Conservation (phyloP, 2,329 filamentous ascomycete genomes). For the Ceratocystis huliohia region DNA sequence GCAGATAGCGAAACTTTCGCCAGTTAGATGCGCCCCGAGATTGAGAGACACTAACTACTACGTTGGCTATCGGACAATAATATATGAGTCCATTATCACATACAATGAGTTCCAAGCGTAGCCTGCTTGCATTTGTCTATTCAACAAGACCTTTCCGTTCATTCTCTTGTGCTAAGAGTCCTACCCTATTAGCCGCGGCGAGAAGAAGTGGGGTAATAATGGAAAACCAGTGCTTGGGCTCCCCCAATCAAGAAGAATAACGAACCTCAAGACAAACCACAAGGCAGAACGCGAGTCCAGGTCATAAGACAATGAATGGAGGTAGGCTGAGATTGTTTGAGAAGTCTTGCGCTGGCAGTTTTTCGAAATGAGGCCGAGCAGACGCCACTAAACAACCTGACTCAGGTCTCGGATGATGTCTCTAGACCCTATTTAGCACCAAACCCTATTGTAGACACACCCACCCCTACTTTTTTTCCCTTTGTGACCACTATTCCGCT, state of each 20-base stretch:
- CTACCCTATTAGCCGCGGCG: not conserved
- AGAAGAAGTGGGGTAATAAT: not conserved
- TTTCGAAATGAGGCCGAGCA: not conserved
- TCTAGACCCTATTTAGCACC: not conserved
- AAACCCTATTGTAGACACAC: not conserved
- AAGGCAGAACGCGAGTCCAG: not conserved
- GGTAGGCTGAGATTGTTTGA: not conserved
- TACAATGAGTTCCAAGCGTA: too few relatives aligned
- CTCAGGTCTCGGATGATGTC: not conserved
- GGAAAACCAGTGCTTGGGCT: not conserved
- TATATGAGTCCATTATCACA: too few relatives aligned
- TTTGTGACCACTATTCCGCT: not conserved
- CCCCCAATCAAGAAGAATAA: not conserved
- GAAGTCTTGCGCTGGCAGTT: conserved; percentile 4
- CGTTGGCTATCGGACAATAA: too few relatives aligned
- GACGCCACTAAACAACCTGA: not conserved
- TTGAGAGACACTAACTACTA: too few relatives aligned
- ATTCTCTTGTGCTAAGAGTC: not conserved
- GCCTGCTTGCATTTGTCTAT: too few relatives aligned
- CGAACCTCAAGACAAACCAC: too few relatives aligned
- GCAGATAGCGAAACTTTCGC: too few relatives aligned
- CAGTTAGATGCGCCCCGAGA: too few relatives aligned
- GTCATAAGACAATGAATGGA: not conserved
- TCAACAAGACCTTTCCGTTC: too few relatives aligned
- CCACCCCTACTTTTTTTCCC: not conserved